Evolutionary conservation across 192 early-diverging fungal species (phyloP).

Genomic region (Linnemannia schmuckeri): DNA sequence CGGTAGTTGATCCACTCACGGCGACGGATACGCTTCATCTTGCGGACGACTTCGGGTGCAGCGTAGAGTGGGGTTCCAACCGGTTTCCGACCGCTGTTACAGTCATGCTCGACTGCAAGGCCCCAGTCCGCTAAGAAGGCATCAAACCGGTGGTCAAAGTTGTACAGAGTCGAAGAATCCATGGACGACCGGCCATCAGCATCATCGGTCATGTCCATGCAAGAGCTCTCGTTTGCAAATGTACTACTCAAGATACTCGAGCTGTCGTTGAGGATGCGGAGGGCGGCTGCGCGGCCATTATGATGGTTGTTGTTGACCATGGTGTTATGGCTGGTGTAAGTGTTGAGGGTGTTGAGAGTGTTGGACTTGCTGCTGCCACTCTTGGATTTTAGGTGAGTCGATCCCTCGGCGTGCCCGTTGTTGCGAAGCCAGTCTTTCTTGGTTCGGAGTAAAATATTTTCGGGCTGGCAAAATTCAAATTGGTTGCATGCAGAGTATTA

Average conservation of each 20-base stretch:
- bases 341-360: background rate
- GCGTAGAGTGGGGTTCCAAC: conserved; percentile 51
- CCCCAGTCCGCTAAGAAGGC: conserved; percentile 53
- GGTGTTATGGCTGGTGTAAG: background rate
- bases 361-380: background rate
- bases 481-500: background rate
- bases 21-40: conserved; percentile 51
- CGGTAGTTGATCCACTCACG: conserved; percentile 57
- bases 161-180: conserved; percentile 46
- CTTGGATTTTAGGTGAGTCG: background rate
- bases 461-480: conserved; percentile 21
- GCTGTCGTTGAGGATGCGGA: conserved; percentile 13
- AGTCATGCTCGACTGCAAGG: conserved; percentile 51
- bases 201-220: conserved; percentile 15
- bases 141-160: conserved; percentile 46
- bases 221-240: conserved; percentile 22
- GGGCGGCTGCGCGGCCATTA: background rate
- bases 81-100: conserved; percentile 41
- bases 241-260: conserved; percentile 37
- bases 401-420: background rate
- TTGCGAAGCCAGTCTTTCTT: conserved; percentile 38
- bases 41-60: conserved; percentile 48
- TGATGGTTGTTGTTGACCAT: conserved; percentile 8
- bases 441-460: conserved; percentile 43
- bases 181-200: conserved; percentile 38